Conservation (phyloP, 2,329 filamentous ascomycete species). For the Conoideocrella luteorostrata region DNA sequence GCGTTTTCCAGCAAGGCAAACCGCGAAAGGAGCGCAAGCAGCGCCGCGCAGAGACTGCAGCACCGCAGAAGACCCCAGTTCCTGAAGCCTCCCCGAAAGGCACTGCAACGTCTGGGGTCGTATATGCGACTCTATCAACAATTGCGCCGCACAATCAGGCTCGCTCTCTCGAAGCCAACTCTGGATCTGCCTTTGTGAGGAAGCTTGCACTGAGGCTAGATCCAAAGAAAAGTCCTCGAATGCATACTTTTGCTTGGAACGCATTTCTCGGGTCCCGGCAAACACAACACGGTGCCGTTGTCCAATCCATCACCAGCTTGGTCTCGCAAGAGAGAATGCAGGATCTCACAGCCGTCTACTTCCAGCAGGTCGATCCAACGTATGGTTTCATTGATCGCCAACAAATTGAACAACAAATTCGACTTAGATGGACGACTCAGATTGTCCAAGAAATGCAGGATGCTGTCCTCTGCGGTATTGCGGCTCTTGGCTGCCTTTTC, state of each 20-base stretch:
- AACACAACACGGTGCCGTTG: constrained; percentile 21
- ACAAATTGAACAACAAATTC: constrained; percentile 23
- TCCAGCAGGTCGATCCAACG: constrained; percentile 44
- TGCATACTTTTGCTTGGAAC: constrained; percentile 54
- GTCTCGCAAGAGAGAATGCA: constrained; percentile 27
- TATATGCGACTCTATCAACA: constrained; percentile 2
- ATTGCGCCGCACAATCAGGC: constrained; percentile 24
- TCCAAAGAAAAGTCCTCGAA: constrained; percentile 43
- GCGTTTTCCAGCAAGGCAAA: constrained; percentile 32
- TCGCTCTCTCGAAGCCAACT: constrained; percentile 39
- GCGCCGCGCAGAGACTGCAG: not conserved
- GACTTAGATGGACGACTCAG: constrained; percentile 26
- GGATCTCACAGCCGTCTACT: constrained; percentile 39
- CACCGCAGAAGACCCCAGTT: not conserved
- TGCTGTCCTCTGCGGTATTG: constrained; percentile 47
- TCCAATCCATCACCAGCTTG: not conserved
- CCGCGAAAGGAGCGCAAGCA: not conserved
- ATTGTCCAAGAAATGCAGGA: constrained; percentile 31
- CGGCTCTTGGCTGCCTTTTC: constrained; percentile 46
- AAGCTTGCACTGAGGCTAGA: constrained; percentile 46
- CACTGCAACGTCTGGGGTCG: not conserved
- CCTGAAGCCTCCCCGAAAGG: not conserved
- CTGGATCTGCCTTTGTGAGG: constrained; percentile 49
- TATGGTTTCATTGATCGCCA: constrained; percentile 42
- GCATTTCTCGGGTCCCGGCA: constrained; percentile 27